A percentile compares a stretch with the other conserved stretches of the same genome.
Evolutionary conservation across 441 rosid species (phyloP).

Genomic region (Viola pubescens): DNA sequence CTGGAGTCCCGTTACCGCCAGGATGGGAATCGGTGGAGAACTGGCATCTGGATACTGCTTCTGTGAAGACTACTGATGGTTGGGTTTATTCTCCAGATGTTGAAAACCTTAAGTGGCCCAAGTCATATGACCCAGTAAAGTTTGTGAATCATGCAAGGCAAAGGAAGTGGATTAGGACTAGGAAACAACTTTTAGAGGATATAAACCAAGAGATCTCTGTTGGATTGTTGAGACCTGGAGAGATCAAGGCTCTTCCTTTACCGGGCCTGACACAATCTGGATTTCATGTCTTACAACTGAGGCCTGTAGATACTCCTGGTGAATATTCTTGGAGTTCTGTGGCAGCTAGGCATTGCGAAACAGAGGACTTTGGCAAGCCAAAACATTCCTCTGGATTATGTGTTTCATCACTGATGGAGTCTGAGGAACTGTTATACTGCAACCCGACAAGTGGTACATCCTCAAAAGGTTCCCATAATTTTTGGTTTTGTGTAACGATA

Average conservation of each 20-base stretch:
- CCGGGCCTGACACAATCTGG: constrained; percentile 56
- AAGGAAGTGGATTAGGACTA: constrained; percentile 63
- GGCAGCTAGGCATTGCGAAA: constrained; percentile 36
- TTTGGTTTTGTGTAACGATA: constrained; percentile 84
- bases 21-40: constrained; percentile 59
- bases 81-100: constrained; percentile 67
- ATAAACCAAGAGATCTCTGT: constrained; percentile 44
- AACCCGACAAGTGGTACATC: constrained; percentile 54
- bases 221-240: constrained; percentile 72
- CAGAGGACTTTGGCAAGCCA: constrained; percentile 27
- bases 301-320: constrained; percentile 48
- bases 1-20: constrained; percentile 32
- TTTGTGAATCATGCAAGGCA: constrained; percentile 50
- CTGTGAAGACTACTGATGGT: constrained; percentile 42
- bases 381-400: constrained; percentile 51
- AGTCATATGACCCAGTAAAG: constrained; percentile 37
- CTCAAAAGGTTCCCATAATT: constrained; percentile 39
- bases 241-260: constrained; percentile 64
- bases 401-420: constrained; percentile 63
- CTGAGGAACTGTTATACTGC: constrained; percentile 72
- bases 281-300: constrained; percentile 51
- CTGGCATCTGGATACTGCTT: constrained; percentile 53
- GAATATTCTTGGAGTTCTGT: constrained; percentile 89
- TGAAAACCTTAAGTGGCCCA: constrained; percentile 55
- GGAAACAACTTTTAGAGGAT: constrained; percentile 32